Percentiles rank a stretch among this genome's conserved stretches.
phyloP scores from a whole-genome alignment of 2,329 filamentous ascomycete genomes.

The Cladorrhinum sp. region DNA sequence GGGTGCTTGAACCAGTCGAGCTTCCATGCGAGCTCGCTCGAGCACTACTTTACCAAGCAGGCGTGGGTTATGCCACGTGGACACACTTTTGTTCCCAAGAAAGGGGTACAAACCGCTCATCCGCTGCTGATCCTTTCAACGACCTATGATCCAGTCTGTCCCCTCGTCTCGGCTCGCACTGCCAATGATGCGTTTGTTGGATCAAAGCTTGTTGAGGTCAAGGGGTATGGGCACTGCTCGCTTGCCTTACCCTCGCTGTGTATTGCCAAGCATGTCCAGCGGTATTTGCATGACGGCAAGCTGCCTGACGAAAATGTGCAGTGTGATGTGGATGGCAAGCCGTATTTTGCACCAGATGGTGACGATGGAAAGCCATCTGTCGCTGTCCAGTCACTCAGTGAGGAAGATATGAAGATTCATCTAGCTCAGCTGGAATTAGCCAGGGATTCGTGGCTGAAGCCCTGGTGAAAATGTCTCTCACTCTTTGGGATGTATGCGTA shows the following conservation, averaged over 20 bases:
- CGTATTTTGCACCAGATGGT: constrained; percentile 37
- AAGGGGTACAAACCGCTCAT: constrained; percentile 40
- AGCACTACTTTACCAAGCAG: constrained; percentile 31
- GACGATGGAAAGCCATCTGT: constrained; percentile 17
- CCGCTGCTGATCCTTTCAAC: constrained; percentile 55
- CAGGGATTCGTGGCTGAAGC: constrained; percentile 12
- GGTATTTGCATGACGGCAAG: constrained; percentile 38
- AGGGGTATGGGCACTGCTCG: constrained; percentile 44
- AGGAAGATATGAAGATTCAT: constrained; percentile 17
- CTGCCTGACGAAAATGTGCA: constrained; percentile 36
- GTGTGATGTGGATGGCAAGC: constrained; percentile 37
- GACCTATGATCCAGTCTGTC: constrained; percentile 57
- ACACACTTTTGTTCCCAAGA: constrained; percentile 30
- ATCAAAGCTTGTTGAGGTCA: constrained; percentile 40
- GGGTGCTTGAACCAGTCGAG: constrained; percentile 34
- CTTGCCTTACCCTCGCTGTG: constrained; percentile 38
- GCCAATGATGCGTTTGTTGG: constrained; percentile 37
- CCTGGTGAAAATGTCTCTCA: background rate
- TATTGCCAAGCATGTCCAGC: constrained; percentile 34
- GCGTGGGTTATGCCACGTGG: constrained; percentile 32
- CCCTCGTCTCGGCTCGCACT: constrained; percentile 37
- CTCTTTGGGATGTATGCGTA: background rate
- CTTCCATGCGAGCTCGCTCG: constrained; percentile 36
- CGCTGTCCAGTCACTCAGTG: background rate
- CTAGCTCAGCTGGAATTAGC: constrained; percentile 20